phyloP scores from a whole-genome alignment of 2,329 filamentous ascomycete genomes.

The Aspergillus nomiae region DNA sequence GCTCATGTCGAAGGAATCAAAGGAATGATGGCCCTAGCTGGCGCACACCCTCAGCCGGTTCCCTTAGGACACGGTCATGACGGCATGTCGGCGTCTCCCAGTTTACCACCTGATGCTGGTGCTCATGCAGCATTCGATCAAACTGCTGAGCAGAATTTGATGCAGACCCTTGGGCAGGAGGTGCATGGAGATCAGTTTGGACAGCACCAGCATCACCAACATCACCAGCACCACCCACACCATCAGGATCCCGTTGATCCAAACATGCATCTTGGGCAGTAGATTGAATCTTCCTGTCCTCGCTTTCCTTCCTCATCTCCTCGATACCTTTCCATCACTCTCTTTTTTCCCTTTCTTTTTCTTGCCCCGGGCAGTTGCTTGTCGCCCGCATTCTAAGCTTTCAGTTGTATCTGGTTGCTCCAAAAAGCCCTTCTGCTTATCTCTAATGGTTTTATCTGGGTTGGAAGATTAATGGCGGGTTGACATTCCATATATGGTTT shows the following conservation, averaged over 20 bases:
- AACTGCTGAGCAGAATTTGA: slow-evolving; percentile 45
- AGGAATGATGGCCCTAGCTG: slow-evolving; percentile 50
- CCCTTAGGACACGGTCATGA: slow-evolving; percentile 33
- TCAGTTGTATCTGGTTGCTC: background rate
- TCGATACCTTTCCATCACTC: background rate
- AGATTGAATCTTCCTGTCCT: slow-evolving; percentile 2
- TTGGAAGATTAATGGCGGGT: background rate
- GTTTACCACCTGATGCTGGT: slow-evolving; percentile 34
- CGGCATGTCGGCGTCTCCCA: slow-evolving; percentile 41
- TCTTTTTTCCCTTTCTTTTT: background rate
- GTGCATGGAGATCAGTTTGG: slow-evolving; percentile 41
- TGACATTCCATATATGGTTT: background rate
- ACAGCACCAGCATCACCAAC: slow-evolving; percentile 35
- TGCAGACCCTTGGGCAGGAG: slow-evolving; percentile 47
- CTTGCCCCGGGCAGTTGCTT: background rate
- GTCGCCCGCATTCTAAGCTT: background rate
- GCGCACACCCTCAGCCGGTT: slow-evolving; percentile 40
- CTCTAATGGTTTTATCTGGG: background rate
- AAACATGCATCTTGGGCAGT: slow-evolving; percentile 39
- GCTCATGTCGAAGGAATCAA: slow-evolving; percentile 51
- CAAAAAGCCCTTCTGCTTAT: background rate
- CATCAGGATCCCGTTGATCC: slow-evolving; percentile 38
- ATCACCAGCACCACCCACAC: slow-evolving; percentile 25
- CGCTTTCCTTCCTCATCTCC: background rate
- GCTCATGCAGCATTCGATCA: slow-evolving; percentile 40